These are phyloP conservation scores for Serendipita sp. DNA, from an alignment of 768 basidiomycete genomes.

Conservation along the genomic window DNA sequence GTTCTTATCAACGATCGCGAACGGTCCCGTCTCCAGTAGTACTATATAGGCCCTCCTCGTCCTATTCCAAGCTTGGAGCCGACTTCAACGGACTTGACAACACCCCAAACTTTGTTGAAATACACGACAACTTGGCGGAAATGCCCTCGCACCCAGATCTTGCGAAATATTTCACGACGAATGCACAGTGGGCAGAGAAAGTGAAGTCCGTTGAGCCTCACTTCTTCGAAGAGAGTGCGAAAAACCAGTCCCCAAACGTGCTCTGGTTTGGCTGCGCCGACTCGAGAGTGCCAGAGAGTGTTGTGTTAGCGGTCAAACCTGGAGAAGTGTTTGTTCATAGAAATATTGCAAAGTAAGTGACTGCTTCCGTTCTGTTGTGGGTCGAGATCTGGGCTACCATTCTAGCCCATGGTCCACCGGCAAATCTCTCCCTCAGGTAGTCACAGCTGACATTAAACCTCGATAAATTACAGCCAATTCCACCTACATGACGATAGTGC, in stretches of 20 bases:
- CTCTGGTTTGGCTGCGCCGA: slow-evolving; percentile 76
- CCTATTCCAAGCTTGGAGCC: too few species aligned
- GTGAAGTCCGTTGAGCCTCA: slow-evolving; percentile 38
- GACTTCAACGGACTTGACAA: too few species aligned
- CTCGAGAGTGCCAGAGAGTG: slow-evolving; percentile 69
- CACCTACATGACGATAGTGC: slow-evolving; percentile 54
- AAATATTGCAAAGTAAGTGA: slow-evolving; percentile 70
- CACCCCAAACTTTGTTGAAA: too few species aligned
- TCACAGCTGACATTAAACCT: neutral
- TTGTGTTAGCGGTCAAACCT: slow-evolving; percentile 49
- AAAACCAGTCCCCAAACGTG: slow-evolving; percentile 57
- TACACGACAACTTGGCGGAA: too few species aligned
- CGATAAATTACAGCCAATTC: slow-evolving; percentile 39
- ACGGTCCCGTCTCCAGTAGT: too few species aligned
- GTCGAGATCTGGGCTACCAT: neutral
- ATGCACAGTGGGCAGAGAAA: slow-evolving; percentile 54
- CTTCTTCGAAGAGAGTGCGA: slow-evolving; percentile 45
- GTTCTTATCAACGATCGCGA: too few species aligned
- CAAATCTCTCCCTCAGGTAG: neutral
- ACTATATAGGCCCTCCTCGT: too few species aligned
- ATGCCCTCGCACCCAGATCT: slow-evolving; percentile 14
- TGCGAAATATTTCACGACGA: slow-evolving; percentile 29
- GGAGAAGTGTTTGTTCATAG: slow-evolving; percentile 74
- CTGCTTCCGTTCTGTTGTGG: neutral
- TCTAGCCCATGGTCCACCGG: neutral